These are phyloP conservation scores for Yamadazyma phyllophila DNA, from an alignment of 805 yeast species.

Conservation along the genomic window DNA sequence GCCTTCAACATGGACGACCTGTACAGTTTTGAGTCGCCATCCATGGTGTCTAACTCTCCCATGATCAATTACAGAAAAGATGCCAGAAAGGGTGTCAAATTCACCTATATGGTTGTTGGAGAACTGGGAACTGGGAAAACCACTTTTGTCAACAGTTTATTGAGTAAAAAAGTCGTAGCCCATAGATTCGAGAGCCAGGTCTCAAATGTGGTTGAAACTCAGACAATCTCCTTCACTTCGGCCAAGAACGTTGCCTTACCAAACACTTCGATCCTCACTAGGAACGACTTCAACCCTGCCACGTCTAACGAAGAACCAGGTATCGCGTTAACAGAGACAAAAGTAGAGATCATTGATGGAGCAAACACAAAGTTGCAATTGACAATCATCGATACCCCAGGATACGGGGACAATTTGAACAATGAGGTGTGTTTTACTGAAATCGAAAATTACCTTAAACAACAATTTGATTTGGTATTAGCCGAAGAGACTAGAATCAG, in stretches of 20 bases:
- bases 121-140: constrained; percentile 77
- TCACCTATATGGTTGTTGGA: constrained; percentile 72
- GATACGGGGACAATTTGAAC: constrained; percentile 75
- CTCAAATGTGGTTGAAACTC: constrained; percentile 31
- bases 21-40: constrained; percentile 27
- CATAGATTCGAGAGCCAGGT: constrained; percentile 48
- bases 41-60: constrained; percentile 32
- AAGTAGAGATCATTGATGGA: constrained; percentile 60
- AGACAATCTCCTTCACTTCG: constrained; percentile 55
- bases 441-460: constrained; percentile 64
- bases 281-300: constrained; percentile 57
- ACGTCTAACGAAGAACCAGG: constrained; percentile 70
- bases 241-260: constrained; percentile 55
- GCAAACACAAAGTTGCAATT: constrained; percentile 54
- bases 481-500: constrained; percentile 85
- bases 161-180: constrained; percentile 60
- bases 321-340: constrained; percentile 67
- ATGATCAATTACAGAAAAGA: constrained; percentile 60
- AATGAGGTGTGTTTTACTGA: constrained; percentile 67
- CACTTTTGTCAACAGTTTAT: constrained; percentile 65
- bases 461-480: constrained; percentile 73
- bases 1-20: constrained; percentile 19
- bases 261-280: constrained; percentile 54
- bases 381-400: constrained; percentile 68
- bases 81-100: constrained; percentile 68